phyloP scores from a whole-genome alignment of 192 early-diverging fungal species.

The Umbelopsis isabellina region DNA sequence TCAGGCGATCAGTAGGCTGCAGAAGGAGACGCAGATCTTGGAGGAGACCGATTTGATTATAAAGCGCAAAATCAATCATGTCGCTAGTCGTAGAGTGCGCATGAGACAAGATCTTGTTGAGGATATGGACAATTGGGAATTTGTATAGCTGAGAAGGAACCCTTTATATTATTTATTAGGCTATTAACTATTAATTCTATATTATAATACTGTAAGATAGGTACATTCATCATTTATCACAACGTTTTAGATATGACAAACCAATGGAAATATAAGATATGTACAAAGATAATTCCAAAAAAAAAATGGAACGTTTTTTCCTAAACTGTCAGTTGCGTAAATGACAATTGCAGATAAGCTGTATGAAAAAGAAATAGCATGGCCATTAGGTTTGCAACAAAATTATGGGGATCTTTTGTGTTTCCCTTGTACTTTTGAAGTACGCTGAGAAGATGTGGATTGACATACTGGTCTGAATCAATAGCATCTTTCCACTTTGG shows the following conservation, averaged over 20 bases:
- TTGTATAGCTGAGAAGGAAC: background rate
- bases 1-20: slow-evolving; percentile 26
- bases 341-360: background rate
- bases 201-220: background rate
- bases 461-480: slow-evolving; percentile 3
- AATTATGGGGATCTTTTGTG: background rate
- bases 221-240: background rate
- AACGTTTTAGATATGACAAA: background rate
- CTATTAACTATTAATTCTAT: too few species aligned
- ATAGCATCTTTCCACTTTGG: slow-evolving; percentile 3
- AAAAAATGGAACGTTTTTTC: background rate
- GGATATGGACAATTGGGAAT: slow-evolving; percentile 16
- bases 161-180: too few species aligned
- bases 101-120: slow-evolving; percentile 14
- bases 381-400: background rate
- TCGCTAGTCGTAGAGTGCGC: slow-evolving; percentile 17
- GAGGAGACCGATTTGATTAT: slow-evolving; percentile 34
- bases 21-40: slow-evolving; percentile 29
- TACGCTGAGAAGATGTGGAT: background rate
- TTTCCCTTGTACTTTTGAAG: background rate
- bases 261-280: background rate
- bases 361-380: background rate
- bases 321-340: background rate
- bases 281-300: background rate
- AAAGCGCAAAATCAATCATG: slow-evolving; percentile 32